phyloP scores from a whole-genome alignment of 148 eudicot species.

The Silene conica region DNA sequence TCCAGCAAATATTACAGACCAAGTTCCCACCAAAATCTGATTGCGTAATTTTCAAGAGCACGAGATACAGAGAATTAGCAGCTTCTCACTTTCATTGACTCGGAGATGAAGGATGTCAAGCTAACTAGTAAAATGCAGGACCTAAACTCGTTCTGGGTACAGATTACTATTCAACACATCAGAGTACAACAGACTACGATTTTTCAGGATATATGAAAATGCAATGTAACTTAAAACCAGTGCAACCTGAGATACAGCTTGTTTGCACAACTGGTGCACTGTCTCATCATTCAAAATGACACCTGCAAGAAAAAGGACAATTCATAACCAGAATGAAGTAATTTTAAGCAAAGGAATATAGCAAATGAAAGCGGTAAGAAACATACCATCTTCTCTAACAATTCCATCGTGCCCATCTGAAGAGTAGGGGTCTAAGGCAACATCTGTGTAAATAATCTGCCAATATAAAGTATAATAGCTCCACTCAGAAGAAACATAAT shows the following conservation, averaged over 20 bases:
- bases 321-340: not conserved
- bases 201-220: no score
- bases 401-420: slow-evolving; percentile 99
- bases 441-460: slow-evolving; percentile 89
- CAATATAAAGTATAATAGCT: slow-evolving; percentile 4
- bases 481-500: slow-evolving; percentile 5
- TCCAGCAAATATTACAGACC: not conserved
- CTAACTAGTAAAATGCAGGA: not conserved
- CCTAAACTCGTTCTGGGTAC: not conserved
- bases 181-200: not conserved
- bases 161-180: not conserved
- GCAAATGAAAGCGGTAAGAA: not conserved
- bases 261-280: slow-evolving; percentile 89
- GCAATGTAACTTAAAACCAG: not conserved
- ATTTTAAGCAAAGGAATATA: not conserved
- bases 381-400: slow-evolving; percentile 90
- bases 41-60: not conserved
- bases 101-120: not conserved
- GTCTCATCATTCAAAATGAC: slow-evolving; percentile 98
- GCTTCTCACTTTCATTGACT: not conserved
- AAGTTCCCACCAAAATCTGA: not conserved
- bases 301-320: slow-evolving; percentile 40
- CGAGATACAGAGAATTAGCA: not conserved
- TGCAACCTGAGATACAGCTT: slow-evolving; percentile 92
- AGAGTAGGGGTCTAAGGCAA: slow-evolving; percentile 96